Base-by-base conservation (phyloP, 2,329 filamentous ascomycete species). In the Penicillium sp. region DNA sequence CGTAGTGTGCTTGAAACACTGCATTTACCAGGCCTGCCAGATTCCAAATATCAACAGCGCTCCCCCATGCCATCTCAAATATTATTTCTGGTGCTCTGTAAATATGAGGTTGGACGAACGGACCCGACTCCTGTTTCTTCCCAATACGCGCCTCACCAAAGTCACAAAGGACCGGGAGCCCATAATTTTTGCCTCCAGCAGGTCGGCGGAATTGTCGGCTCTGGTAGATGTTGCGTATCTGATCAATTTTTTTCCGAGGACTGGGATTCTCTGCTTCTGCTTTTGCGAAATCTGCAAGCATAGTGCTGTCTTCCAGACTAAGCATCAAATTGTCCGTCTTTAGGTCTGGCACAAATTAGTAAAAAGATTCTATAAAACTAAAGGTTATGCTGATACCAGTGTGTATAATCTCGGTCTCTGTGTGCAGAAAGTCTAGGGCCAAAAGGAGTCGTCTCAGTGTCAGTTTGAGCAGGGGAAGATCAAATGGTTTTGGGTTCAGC, bases 1-100 rank as follows among this genome's bases (percentile, higher is more conserved):
- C 12, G 28, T n/a, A n/a, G n/a, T n/a, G 12, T 12, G 28, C 8
- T 11, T 33, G 28, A 5, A 33, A 11, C 28, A 11, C 28, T 33
- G 28, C 9, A 33, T 12, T 33, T 54, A 59, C 78, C 77, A 82
- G 74, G 49, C 71, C 72, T 0, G 77, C 79, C 3, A 73, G 66
- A 57, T 78, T 80, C 79, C 79, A 83, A 52, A 82, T 78, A 63
- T 82, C 79, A 24, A 81, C 65, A 11, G 69, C 61, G 52, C 77
- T 79, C 1, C 64, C 68, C 79, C 78, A 82, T 0, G 72, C 66
- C 0, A 67, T 66, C 61, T 72, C 65, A 4, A 82, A 60, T 26
- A 81, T 78, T 9, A 81, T 76, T 62, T 83, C 68, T 24, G 68
- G 69, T 9, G 67, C 66, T 59, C 68, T 62, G 46, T 70, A 67